phyloP scores from a whole-genome alignment of 2,329 filamentous ascomycete species.

The Akanthomyces muscarius region DNA sequence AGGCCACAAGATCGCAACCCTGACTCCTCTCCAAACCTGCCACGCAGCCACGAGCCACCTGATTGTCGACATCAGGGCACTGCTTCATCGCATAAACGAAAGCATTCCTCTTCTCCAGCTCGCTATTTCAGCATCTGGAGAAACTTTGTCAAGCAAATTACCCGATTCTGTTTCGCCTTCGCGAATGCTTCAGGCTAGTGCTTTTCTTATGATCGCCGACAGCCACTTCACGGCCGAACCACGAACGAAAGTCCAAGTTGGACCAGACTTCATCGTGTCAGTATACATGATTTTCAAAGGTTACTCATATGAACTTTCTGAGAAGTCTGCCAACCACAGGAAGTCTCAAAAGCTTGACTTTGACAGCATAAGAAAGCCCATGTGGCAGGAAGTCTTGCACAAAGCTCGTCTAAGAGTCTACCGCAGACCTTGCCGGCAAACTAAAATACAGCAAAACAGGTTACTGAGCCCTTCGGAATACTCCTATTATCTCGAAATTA shows the following conservation, averaged over 20 bases:
- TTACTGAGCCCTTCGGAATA: slow-evolving; percentile 40
- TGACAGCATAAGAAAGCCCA: slow-evolving; percentile 53
- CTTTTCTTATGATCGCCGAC: slow-evolving; percentile 82
- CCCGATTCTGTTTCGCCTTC: slow-evolving; percentile 85
- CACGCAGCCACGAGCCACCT: slow-evolving; percentile 28
- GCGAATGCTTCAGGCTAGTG: slow-evolving; percentile 85
- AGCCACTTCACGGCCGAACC: slow-evolving; percentile 69
- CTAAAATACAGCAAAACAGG: background rate
- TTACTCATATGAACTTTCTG: slow-evolving; percentile 48
- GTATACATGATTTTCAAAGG: slow-evolving; percentile 93
- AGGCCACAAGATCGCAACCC: slow-evolving; percentile 68
- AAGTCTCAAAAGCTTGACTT: background rate
- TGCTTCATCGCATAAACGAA: slow-evolving; percentile 80
- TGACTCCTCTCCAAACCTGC: slow-evolving; percentile 59
- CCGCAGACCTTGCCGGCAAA: slow-evolving; percentile 52
- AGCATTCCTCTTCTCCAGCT: slow-evolving; percentile 89
- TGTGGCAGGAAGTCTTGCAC: slow-evolving; percentile 96
- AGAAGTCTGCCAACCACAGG: background rate
- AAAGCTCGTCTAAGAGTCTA: slow-evolving; percentile 82
- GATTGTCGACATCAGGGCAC: slow-evolving; percentile 66
- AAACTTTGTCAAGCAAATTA: slow-evolving; percentile 74
- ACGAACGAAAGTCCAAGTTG: slow-evolving; percentile 69
- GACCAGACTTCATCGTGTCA: slow-evolving; percentile 79
- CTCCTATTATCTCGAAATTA: slow-evolving; percentile 73
- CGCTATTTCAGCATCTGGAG: slow-evolving; percentile 90